Evolutionary conservation across 257 asterid genomes (phyloP).

Genomic region (Galeopsis tetrahit): DNA sequence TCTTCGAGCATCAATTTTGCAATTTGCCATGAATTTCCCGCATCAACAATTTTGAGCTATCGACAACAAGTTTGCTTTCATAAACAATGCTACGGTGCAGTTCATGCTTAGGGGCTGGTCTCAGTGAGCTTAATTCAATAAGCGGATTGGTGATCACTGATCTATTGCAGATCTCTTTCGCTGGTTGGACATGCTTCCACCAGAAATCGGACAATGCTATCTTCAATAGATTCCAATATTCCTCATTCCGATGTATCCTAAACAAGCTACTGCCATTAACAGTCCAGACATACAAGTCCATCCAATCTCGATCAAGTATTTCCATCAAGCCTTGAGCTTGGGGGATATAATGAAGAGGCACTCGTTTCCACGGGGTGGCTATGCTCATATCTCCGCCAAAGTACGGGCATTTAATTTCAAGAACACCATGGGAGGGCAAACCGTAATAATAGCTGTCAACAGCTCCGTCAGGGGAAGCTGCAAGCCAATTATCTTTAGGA

Average conservation of each 20-base stretch:
- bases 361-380: constrained; percentile 67
- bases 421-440: constrained; percentile 63
- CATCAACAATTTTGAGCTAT: constrained; percentile 57
- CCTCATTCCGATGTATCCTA: constrained; percentile 62
- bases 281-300: constrained; percentile 88
- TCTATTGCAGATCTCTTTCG: constrained; percentile 56
- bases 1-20: constrained; percentile 34
- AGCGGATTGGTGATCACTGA: constrained; percentile 58
- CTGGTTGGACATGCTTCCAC: constrained; percentile 91
- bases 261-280: constrained; percentile 77
- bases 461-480: constrained; percentile 87
- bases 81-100: constrained; percentile 43
- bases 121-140: constrained; percentile 46
- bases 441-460: constrained; percentile 48
- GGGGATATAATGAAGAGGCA: constrained; percentile 74
- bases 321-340: constrained; percentile 97
- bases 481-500: constrained; percentile 66
- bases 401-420: constrained; percentile 84
- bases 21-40: constrained; percentile 62
- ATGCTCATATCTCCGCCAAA: constrained; percentile 56
- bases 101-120: constrained; percentile 73
- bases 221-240: constrained; percentile 67
- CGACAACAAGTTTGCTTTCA: constrained; percentile 57
- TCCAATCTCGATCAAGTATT: constrained; percentile 83
- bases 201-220: constrained; percentile 85